phyloP scores from a whole-genome alignment of 2,329 filamentous ascomycete genomes.

The Diplocarpon rosae region DNA sequence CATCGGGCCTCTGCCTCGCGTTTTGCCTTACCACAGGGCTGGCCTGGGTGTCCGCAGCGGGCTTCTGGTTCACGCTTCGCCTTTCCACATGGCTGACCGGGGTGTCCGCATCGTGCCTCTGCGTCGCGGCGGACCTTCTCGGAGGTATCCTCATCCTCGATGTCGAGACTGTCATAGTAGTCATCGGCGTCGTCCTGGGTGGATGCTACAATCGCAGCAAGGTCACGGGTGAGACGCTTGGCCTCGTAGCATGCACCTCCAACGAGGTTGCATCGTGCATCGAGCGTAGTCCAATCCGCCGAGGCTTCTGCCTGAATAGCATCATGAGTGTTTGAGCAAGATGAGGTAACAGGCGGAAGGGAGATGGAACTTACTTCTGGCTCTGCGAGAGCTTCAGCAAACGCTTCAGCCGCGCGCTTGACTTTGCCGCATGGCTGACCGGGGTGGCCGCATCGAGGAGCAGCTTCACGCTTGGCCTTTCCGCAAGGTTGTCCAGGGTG shows the following conservation, averaged over 20 bases:
- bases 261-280: slow-evolving; percentile 28
- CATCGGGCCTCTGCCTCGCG: slow-evolving; percentile 4
- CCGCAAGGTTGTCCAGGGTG: slow-evolving; percentile 11
- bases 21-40: slow-evolving; percentile 14
- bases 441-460: slow-evolving; percentile 9
- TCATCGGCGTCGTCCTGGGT: slow-evolving; percentile 8
- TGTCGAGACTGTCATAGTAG: slow-evolving; percentile 4
- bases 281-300: background rate
- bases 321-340: background rate
- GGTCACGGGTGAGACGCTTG: slow-evolving; percentile 32
- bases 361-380: background rate
- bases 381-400: slow-evolving; percentile 21
- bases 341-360: background rate
- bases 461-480: slow-evolving; percentile 8
- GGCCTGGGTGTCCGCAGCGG: slow-evolving; percentile 11
- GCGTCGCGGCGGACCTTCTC: slow-evolving; percentile 4
- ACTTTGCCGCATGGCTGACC: slow-evolving; percentile 10
- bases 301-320: background rate
- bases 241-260: slow-evolving; percentile 35
- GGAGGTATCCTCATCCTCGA: slow-evolving; percentile 3
- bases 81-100: slow-evolving; percentile 21
- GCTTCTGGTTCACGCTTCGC: slow-evolving; percentile 9
- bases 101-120: slow-evolving; percentile 13
- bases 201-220: slow-evolving; percentile 24
- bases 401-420: slow-evolving; percentile 25